Evolutionary conservation across 2,329 filamentous ascomycete genomes (phyloP), one percentile per base, ranked within the genome.

Genomic region (Macroventuria anomochaeta): DNA sequence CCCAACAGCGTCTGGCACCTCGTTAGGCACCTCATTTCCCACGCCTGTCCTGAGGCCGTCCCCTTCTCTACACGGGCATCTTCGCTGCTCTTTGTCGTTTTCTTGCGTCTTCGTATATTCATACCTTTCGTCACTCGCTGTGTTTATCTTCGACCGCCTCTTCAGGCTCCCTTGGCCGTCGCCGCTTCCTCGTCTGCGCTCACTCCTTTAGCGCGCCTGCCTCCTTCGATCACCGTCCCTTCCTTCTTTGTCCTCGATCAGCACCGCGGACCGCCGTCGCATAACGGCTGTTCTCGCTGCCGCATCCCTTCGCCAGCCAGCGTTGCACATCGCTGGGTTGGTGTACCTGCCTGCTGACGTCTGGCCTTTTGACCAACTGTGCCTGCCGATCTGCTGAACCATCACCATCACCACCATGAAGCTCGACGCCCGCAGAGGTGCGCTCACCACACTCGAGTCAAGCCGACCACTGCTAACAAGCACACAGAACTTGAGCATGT

Each of bases 401-500:
- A 26, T 39, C 34, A 43, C 42, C 23, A 51, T 38, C 26, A 12
- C 33, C 46, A 23, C 25, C 46, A 55, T 55, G 53, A 41, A 39
- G 53, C 53, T 55, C 41, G 26, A 33, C 31, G 53, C 53, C 38
- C 53, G 53, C 43, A 53, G 48, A 51, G 53, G 53, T 56, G 18
- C 33, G 43, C 38, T 38, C 25, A 13, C 33, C 28, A 29, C 5
- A 12, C 3, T 13, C 13, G 17, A 21, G 4, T 11, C 3, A 18
- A 3, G 12, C 10, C 25, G 18, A 25, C 12, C 18, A 7, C 13
- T 15, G 40, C 63, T 66, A 49, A 66, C 60, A 40, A 17, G 29
- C 12, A 18, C 11, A 28, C 53, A 75, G 73, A 75, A 46, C 62
- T 70, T 52, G 73, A 75, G 40, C 62, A 69, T 56, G 70, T 74